Evolutionary conservation across 1,284 basidiomycete species (phyloP), one percentile per base, ranked within the genome.

Genomic region (Austroboletus niveus): DNA sequence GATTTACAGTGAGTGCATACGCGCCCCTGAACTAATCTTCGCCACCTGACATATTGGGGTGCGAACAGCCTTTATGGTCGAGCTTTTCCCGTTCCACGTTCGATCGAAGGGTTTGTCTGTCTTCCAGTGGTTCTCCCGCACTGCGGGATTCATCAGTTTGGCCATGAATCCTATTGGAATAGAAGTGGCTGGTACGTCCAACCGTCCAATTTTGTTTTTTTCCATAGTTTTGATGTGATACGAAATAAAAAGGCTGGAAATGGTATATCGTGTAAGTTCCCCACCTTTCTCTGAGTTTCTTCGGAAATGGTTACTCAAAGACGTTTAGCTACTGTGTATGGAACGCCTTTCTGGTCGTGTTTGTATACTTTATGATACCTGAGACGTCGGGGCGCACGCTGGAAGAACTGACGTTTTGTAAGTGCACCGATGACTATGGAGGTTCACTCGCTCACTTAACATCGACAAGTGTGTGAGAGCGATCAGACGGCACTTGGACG

Each of bases 321-420:
- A 20, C 5, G 1, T n/a, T n/a, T 8, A 63, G 61, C 45, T 78
- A 75, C 60, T 78, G 76, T 57, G 66, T 74, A 10, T 79, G 73
- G 63, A 65, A 77, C 5, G 65, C 63, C 0, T 77, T 80, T 50
- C 74, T 79, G 53, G 66, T 80, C 29, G 52, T 72, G 11, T 76
- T 80, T 48, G 70, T 82, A 20, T 81, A 73, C 60, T 70, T 79
- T 59, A 57, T 79, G 31, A 78, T 82, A 72, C 79, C 79, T 0
- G 80, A 82, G 58, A 82, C 80, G 0, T 72, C 78, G 1, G 71
- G 76, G 15, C 74, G 75, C 31, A 78, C 79, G 1, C 70, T 84
- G 29, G 82, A 85, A 59, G 82, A 84, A 60, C 67, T 84, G 14
- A 72, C 81, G 1, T 83, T 84, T 72, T 63, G 81, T 82, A 60